Conservation (phyloP, 371 early-diverging fungal genomes). For the Lichtheimia ramosa region DNA sequence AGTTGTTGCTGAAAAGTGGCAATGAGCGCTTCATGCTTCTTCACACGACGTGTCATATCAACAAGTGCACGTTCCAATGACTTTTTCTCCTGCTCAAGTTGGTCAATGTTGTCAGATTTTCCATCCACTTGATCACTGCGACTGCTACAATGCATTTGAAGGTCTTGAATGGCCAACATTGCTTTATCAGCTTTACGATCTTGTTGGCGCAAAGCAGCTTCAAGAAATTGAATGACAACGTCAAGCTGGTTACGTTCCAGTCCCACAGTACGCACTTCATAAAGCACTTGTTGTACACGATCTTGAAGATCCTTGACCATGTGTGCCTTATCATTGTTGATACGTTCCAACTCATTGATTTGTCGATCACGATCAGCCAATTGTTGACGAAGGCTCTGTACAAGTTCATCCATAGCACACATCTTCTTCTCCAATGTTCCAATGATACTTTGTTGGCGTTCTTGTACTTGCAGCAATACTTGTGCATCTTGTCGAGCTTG, state of each 20-base stretch:
- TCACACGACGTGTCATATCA: constrained; percentile 2
- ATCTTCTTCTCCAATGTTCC: constrained; percentile 32
- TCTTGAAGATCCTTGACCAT: constrained; percentile 18
- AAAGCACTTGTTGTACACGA: constrained; percentile 25
- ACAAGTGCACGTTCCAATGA: neutral
- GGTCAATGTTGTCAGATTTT: constrained; percentile 1
- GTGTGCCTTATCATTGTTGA: constrained; percentile 22
- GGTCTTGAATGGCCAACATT: constrained; percentile 26
- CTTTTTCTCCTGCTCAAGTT: constrained; percentile 7
- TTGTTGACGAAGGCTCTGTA: constrained; percentile 23
- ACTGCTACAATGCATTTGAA: constrained; percentile 32
- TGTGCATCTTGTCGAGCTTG: constrained; percentile 26
- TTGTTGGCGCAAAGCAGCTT: constrained; percentile 31
- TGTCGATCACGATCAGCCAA: constrained; percentile 29
- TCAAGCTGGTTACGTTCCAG: constrained; percentile 34
- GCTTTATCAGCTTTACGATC: constrained; percentile 35
- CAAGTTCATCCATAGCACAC: constrained; percentile 34
- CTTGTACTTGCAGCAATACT: constrained; percentile 28
- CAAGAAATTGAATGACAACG: constrained; percentile 30
- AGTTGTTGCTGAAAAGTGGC: constrained; percentile 1
- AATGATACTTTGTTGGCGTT: constrained; percentile 45
- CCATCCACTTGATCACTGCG: constrained; percentile 31
- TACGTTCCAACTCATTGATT: constrained; percentile 24
- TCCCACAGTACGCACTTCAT: constrained; percentile 30
- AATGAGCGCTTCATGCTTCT: neutral